Base-by-base conservation (phyloP, 1,284 basidiomycete genomes). In the Ganoderma meredithae region DNA sequence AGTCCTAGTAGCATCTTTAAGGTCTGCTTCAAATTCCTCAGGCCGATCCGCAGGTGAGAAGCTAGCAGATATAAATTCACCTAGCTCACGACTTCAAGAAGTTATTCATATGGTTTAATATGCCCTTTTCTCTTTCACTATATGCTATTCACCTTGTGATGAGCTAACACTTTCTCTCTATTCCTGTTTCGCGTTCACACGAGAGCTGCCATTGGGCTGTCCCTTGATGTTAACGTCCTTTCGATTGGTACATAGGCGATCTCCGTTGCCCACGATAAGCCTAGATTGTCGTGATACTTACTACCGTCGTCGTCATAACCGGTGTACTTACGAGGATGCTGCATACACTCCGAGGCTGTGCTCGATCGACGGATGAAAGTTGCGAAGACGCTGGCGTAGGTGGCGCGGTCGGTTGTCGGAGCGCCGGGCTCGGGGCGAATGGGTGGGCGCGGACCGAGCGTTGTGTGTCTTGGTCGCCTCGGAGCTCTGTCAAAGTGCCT, bases 1-100 rank as follows among this genome's bases (percentile, higher is more conserved):
- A 8, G 4, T 31, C 4, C 17, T 25, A 79, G 79, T 40, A 78
- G 79, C 1, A 81, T 81, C 64, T 76, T 78, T 44, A 76, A 76
- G 1, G 75, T 75, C 12, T 80, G 72, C 75, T 80, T 72, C 73
- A 79, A 10, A 58, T 76, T 15, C 63, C 76, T 19, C 76, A 76
- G 62, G 76, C 76, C 61, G 74, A 74, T 27, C 75, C 75, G 0
- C 66, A 77, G 25, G 76, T 75, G 49, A 77, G 74, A 72, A 75
- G 9, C 27, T 19, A 76, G 65, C 17, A 53, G 52, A 36, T 9
- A 36, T 6, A 9, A 66, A 60, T 40, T 17, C 31, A 36, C 7
- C 36, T 36, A 3, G 36, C 36, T 3, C 36, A 36, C 9, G 36
- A 36, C 36, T 36, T 36, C 36, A 9, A 36, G 36, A 9, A 36